A percentile compares a stretch with the other conserved stretches of the same genome.
phyloP scores from a whole-genome alignment of 176 grass and related monocot species.

The Zea luxurians region DNA sequence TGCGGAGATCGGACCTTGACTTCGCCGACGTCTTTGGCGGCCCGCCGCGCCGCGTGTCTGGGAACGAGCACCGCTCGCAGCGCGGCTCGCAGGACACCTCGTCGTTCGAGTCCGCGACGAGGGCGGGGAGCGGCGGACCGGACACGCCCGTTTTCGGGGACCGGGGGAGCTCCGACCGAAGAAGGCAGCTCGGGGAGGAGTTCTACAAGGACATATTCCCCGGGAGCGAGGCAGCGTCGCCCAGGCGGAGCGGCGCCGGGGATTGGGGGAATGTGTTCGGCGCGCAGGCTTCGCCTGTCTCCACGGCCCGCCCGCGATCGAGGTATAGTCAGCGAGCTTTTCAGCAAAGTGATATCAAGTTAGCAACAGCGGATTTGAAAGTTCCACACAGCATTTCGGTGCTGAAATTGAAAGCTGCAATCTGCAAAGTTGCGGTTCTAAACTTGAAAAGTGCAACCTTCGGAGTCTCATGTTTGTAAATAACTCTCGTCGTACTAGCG shows the following conservation, averaged over 20 bases:
- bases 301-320: slow-evolving; percentile 28
- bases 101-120: slow-evolving; percentile 29
- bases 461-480: no score
- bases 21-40: slow-evolving; percentile 90
- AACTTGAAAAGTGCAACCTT: no score
- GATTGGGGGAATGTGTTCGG: slow-evolving; percentile 60
- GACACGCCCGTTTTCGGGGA: slow-evolving; percentile 80
- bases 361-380: background rate
- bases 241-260: slow-evolving; percentile 32
- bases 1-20: slow-evolving; percentile 48
- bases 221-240: slow-evolving; percentile 58
- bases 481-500: background rate
- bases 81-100: slow-evolving; percentile 51
- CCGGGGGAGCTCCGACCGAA: slow-evolving; percentile 52
- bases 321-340: slow-evolving; percentile 24
- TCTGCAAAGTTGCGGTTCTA: no score
- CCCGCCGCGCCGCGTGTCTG: slow-evolving; percentile 65
- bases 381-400: no score
- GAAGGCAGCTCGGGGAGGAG: slow-evolving; percentile 63
- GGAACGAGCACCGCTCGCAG: slow-evolving; percentile 45
- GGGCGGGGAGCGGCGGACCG: slow-evolving; percentile 33
- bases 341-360: background rate
- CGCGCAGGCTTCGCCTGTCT: slow-evolving; percentile 52
- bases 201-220: slow-evolving; percentile 90
- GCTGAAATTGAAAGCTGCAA: no score